Evolutionary conservation across 2,329 filamentous ascomycete species (phyloP), one percentile per base, ranked within the genome.

Genomic region (Cordyceps farinosa): DNA sequence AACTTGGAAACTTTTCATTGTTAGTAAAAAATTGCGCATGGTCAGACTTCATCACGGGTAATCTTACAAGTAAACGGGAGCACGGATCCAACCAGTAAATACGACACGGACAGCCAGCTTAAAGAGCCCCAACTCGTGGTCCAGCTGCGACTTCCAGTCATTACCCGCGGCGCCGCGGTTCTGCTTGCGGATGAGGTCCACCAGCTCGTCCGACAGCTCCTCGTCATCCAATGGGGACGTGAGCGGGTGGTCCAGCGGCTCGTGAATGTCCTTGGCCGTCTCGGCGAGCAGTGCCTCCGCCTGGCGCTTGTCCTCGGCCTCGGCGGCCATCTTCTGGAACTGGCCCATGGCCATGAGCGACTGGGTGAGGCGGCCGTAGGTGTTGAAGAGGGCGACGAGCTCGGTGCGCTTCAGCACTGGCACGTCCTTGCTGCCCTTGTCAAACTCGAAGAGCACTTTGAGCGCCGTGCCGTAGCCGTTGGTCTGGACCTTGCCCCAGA

Each of bases 401-500:
- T 99, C 95, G 0, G 94, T 98, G 67, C 95, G 84, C 73, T 93
- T 87, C 27, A 98, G 84, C 15, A 84, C 80, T 0, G 92, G 92
- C 3, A 83, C 74, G n/a, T 82, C 84, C 66, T 88, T 83, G 68
- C 79, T 82, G 68, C 84, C 81, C 71, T 85, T 84, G 69, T 96
- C 92, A 66, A 92, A 95, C 75, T 99, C 95, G 71, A 99, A 99
- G 1, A 99, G 83, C 5, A 99, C 89, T 78, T 99, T 99, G 66
- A 99, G 80, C 0, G 95, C 95, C 0, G 95, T 92, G 56, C 95
- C 95, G 73, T 97, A 98, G 2, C 95, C 95, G 13, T 91, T 90
- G 0, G 92, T 96, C 78, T 99, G 95, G 44, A 99, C 79, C 78
- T 99, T 99, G 55, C 95, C 95, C 95, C 95, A 99, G 2, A 99